Evolutionary conservation across 805 yeast genomes (phyloP).

Genomic region (Allodekkera sacchari): DNA sequence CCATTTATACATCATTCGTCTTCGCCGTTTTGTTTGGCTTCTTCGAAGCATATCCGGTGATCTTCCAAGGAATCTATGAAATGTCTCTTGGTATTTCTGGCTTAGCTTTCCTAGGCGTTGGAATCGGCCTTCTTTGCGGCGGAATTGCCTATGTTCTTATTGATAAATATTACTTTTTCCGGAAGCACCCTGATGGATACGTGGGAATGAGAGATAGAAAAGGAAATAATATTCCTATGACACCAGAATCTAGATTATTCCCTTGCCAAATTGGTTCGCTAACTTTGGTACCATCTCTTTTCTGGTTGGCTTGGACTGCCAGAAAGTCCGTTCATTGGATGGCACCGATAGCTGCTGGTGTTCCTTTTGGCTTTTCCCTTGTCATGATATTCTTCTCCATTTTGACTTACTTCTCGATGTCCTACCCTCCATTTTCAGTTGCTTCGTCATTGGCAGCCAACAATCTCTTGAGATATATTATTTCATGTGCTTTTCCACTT

Average conservation of each 20-base stretch:
- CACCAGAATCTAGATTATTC: conserved; percentile 54
- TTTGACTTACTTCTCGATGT: conserved; percentile 57
- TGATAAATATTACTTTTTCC: conserved; percentile 44
- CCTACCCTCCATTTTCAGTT: conserved; percentile 66
- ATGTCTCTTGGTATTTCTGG: conserved; percentile 60
- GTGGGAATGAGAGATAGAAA: conserved; percentile 44
- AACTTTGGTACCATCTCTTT: conserved; percentile 56
- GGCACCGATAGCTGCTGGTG: conserved; percentile 68
- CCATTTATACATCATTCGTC: conserved; percentile 63
- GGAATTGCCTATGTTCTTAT: conserved; percentile 39
- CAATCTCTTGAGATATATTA: conserved; percentile 63
- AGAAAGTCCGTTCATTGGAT: conserved; percentile 60
- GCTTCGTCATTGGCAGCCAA: conserved; percentile 92
- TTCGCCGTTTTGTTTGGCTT: conserved; percentile 74
- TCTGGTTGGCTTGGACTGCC: conserved; percentile 81
- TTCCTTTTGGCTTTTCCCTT: conserved; percentile 70
- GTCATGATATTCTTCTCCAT: conserved; percentile 64
- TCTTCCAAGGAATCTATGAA: conserved; percentile 54
- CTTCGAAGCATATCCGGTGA: conserved; percentile 72
- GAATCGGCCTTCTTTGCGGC: conserved; percentile 56
- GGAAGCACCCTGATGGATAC: conserved; percentile 55
- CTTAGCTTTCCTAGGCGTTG: conserved; percentile 63
- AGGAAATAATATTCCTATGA: conserved; percentile 45
- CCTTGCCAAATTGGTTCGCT: conserved; percentile 62
- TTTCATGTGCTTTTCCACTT: conserved; percentile 77